Conservation (phyloP, 768 basidiomycete species). For the Mycena olivaceomarginata region DNA sequence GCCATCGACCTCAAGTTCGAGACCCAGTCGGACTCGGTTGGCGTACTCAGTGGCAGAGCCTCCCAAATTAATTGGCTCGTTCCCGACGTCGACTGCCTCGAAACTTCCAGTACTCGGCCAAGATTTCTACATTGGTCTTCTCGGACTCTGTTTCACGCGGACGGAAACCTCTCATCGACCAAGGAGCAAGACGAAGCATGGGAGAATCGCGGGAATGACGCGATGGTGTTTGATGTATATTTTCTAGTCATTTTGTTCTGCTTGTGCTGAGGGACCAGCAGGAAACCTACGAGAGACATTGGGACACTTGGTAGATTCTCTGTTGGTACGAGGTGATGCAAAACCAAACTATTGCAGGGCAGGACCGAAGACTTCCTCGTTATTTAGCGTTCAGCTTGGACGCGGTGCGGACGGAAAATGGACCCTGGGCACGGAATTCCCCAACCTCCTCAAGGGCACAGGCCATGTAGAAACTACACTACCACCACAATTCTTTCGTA, state of each 20-base stretch:
- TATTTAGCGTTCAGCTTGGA: slow-evolving; percentile 81
- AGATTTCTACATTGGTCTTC: slow-evolving; percentile 84
- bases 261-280: not conserved
- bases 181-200: slow-evolving; percentile 82
- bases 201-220: slow-evolving; percentile 83
- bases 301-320: slow-evolving; percentile 65
- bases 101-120: slow-evolving; percentile 81
- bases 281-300: slow-evolving; percentile 78
- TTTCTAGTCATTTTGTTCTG: not conserved
- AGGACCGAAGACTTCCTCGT: slow-evolving; percentile 79
- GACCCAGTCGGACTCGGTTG: slow-evolving; percentile 45
- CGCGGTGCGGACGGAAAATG: slow-evolving; percentile 71
- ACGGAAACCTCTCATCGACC: slow-evolving; percentile 83
- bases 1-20: slow-evolving; percentile 72
- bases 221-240: slow-evolving; percentile 77
- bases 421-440: slow-evolving; percentile 70
- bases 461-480: slow-evolving; percentile 72
- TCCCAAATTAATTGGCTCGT: slow-evolving; percentile 73
- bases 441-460: slow-evolving; percentile 80
- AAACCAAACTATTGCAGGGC: slow-evolving; percentile 65
- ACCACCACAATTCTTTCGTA: not conserved
- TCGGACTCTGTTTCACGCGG: slow-evolving; percentile 73
- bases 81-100: slow-evolving; percentile 81
- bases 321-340: not conserved
- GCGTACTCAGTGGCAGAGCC: slow-evolving; percentile 58